A percentile compares a stretch with the other conserved stretches of the same genome.
These are phyloP conservation scores for Metrosideros polymorpha DNA, from an alignment of 441 rosid species.

Conservation along the genomic window DNA sequence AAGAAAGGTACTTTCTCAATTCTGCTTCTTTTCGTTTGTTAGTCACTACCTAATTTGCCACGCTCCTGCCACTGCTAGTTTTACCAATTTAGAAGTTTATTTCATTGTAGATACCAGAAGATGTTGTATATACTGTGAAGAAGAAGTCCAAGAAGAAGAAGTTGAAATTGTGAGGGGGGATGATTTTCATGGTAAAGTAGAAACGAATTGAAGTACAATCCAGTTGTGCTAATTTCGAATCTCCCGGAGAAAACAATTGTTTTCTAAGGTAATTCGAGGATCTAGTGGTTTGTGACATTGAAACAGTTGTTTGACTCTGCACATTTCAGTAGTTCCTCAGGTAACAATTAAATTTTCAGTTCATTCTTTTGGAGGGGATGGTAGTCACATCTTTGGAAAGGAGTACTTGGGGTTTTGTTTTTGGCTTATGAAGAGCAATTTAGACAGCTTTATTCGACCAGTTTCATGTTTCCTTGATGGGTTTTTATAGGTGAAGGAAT, in stretches of 20 bases:
- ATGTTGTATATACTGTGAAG: neutral
- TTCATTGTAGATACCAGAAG: slow-evolving; percentile 25
- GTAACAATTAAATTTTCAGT: neutral
- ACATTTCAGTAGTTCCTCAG: neutral
- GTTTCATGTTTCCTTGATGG: neutral
- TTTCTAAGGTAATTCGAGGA: neutral
- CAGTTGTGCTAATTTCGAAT: neutral
- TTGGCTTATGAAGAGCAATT: neutral
- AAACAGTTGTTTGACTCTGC: neutral
- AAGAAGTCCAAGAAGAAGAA: slow-evolving; percentile 37
- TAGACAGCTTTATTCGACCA: neutral
- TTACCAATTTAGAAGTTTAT: neutral
- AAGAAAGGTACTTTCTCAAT: slow-evolving; percentile 26
- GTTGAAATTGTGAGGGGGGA: slow-evolving; percentile 45
- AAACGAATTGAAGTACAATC: neutral
- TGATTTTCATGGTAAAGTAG: neutral
- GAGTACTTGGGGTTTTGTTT: neutral
- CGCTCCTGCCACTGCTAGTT: neutral
- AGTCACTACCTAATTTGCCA: neutral
- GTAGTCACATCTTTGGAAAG: neutral
- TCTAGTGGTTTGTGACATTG: neutral
- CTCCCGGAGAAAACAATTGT: neutral
- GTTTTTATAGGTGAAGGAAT: neutral
- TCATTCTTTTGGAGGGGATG: neutral
- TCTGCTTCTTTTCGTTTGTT: neutral